Conservation (phyloP, 768 basidiomycete species). For the Naganishia vishniacii region DNA sequence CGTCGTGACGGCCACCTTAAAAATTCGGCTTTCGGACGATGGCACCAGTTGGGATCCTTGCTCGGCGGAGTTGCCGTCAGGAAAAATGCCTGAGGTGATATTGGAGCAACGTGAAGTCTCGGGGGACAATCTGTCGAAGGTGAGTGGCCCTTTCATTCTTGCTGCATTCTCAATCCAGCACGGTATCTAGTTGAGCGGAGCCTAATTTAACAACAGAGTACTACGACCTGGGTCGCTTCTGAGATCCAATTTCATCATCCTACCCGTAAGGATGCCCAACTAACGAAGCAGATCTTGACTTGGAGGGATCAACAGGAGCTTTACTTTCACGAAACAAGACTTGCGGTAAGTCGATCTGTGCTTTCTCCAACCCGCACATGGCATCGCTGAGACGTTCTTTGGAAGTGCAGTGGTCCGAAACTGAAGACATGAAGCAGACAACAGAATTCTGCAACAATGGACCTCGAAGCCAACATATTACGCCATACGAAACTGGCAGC, state of each 20-base stretch:
- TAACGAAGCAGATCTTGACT: not conserved
- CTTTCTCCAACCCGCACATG: not conserved
- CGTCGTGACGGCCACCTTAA: too few species aligned
- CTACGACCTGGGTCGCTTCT: not conserved
- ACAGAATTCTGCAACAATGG: not conserved
- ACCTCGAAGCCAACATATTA: not conserved
- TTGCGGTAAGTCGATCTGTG: not conserved
- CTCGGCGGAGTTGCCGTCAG: too few species aligned
- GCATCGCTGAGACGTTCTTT: not conserved
- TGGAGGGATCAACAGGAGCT: conserved; percentile 9
- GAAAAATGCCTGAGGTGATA: too few species aligned
- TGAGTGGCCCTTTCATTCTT: too few species aligned
- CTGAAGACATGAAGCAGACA: not conserved
- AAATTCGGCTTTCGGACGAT: too few species aligned
- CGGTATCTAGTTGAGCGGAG: too few species aligned
- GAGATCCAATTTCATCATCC: too few species aligned
- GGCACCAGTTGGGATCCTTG: too few species aligned
- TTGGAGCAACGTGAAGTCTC: too few species aligned
- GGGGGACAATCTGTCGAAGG: too few species aligned
- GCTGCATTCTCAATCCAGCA: too few species aligned
- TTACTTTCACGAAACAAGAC: conserved; percentile 19
- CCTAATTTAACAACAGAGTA: too few species aligned
- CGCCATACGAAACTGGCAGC: not conserved
- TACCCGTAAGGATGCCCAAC: not conserved
- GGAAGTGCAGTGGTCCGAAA: conserved; percentile 5